Evolutionary conservation across 2,329 filamentous ascomycete genomes (phyloP), one percentile per base, ranked within the genome.

Genomic region (Sarocladiaceae sp.): DNA sequence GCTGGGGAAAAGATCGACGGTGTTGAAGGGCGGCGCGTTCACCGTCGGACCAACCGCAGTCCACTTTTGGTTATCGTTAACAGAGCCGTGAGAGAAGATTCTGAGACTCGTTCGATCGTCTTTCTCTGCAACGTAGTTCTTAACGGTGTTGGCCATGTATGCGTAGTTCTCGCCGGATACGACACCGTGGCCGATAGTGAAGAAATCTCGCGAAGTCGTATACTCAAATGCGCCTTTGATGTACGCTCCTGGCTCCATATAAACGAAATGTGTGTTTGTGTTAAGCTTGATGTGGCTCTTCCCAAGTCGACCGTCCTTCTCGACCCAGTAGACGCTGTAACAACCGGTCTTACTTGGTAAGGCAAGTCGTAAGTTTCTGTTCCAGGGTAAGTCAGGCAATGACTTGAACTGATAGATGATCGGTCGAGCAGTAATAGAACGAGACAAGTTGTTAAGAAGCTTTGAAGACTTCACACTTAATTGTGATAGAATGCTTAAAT

Each of bases 101-200:
- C 51, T 50, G n/a, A 62, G 51, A 21, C 50, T 52, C 29, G 51
- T 49, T 13, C 44, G 47, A 46, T 61, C 53, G 35, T 49, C 53
- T 33, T 56, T 51, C 7, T 47, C 46, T 44, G 51, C 53, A 26
- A 45, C 48, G 46, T 59, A 62, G 23, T 50, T 46, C 6, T 50
- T 31, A 12, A 47, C 49, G 1, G 51, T 48, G 47, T 62, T 61
- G 20, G 60, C 59, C 44, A 62, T 58, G 46, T 60, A 62, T 11
- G 62, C 56, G 37, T 62, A 62, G 31, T 59, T 54, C 43, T 62
- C 60, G 13, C 60, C 60, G 1, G 58, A 61, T 3, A 62, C 55
- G 10, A 62, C 56, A 15, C 58, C 60, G 45, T 53, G 50, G 4
- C 60, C 60, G 10, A 59, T 55, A 7, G 60, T 59, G 11, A 55